These are phyloP conservation scores for Boletus insuetus DNA, from an alignment of 768 basidiomycete species.

Conservation along the genomic window DNA sequence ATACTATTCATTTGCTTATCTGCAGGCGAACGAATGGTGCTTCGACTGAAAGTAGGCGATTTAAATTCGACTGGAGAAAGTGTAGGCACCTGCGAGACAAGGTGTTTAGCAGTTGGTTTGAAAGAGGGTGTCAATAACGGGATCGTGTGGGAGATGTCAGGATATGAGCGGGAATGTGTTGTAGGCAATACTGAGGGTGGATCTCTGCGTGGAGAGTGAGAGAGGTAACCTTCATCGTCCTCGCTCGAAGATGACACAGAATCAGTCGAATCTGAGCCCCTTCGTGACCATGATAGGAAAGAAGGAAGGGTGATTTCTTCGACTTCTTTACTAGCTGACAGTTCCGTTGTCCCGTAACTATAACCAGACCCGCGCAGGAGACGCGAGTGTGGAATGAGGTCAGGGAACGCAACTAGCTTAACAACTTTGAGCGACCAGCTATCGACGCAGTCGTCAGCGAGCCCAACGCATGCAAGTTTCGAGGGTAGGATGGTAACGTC, in stretches of 20 bases:
- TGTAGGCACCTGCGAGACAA: conserved; percentile 33
- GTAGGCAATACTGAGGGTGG: conserved; percentile 34
- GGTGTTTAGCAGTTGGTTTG: conserved; percentile 39
- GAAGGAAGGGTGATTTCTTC: conserved; percentile 17
- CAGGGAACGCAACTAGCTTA: conserved; percentile 74
- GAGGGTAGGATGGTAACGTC: conserved; percentile 65
- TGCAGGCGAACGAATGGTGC: conserved; percentile 8
- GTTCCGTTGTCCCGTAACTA: not conserved
- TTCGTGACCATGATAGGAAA: conserved; percentile 22
- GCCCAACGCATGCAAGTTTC: conserved; percentile 73
- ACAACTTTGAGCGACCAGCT: conserved; percentile 76
- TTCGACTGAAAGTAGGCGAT: conserved; percentile 6
- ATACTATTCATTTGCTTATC: conserved; percentile 11
- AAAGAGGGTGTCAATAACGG: conserved; percentile 29
- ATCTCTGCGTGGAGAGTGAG: conserved; percentile 50
- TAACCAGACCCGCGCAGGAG: conserved; percentile 3
- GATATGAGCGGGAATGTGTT: conserved; percentile 41
- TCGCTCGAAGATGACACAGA: conserved; percentile 34
- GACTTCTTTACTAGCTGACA: conserved; percentile 5
- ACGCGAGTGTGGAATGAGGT: conserved; percentile 49
- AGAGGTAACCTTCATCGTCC: conserved; percentile 53
- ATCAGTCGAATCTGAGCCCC: conserved; percentile 22
- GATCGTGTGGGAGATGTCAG: conserved; percentile 37
- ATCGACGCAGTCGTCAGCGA: conserved; percentile 65
- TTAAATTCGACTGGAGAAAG: conserved; percentile 27